Evolutionary conservation across 805 yeast species (phyloP), one percentile per base, ranked within the genome.

Genomic region (Pichia nanzhaoensis): DNA sequence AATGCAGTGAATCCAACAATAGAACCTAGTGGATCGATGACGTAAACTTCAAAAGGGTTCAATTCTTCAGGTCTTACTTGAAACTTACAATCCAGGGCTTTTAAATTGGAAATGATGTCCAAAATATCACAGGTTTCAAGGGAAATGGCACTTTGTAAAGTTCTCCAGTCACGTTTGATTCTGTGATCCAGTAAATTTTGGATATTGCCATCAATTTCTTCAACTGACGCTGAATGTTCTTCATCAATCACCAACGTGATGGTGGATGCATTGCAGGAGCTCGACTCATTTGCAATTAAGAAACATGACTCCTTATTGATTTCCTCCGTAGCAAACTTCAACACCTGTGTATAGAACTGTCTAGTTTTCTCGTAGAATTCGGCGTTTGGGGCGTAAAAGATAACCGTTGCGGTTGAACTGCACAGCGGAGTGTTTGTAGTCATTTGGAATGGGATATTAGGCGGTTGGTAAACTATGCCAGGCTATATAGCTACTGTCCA

Each of bases 11-110:
- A 88, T 4, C 96, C 97, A 39, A 90, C 61, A 24, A 89, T 63
- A 54, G 78, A 76, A 17, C 96, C 96, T 51, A 89, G 67, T 8
- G 98, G 97, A 61, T 91, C 97, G 21, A 84, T 59, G 7, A 80
- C 74, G 62, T 82, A 87, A 6, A 84, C 68, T 62, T 87, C 95
- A 53, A 75, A 72, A 5, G 96, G 95, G 45, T 75, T 76, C 45
- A 82, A 66, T 39, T 78, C 84, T 46, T 81, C 79, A 5, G 98
- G 96, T 54, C 74, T 69, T 20, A 77, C 70, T 61, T 82, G 90
- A 45, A 66, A 68, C 13, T 71, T 66, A 37, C 56, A 49, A 1
- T 64, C 55, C 4, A 55, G 51, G 14, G 56, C 52, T 39, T 61
- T 51, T 21, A 75, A 61, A n/a, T 57, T 53, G 41, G 52, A 53